Percentiles rank a stretch among this genome's conserved stretches.
Conservation (phyloP, 345 rosid species). For the Salix arbutifolia region DNA sequence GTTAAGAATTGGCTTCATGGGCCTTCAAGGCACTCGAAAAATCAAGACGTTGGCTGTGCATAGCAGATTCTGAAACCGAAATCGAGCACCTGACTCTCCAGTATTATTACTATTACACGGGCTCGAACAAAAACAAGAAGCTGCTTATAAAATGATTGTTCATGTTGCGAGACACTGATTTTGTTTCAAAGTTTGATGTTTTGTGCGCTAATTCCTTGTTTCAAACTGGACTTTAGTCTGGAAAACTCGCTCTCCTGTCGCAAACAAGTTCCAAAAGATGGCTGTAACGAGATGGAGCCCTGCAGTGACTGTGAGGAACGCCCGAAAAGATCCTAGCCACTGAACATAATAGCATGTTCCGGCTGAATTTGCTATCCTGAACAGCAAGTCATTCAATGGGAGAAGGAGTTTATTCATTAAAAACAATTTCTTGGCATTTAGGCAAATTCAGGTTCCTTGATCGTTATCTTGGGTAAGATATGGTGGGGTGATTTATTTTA, state of each 20-base stretch:
- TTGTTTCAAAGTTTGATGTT: no score
- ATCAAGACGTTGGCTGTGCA: background rate
- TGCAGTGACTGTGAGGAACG: conserved; percentile 74
- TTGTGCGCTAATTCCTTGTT: background rate
- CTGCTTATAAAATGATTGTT: background rate
- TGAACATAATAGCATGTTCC: conserved; percentile 88
- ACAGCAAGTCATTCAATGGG: background rate
- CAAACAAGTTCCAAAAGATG: conserved; percentile 62
- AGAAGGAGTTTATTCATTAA: no score
- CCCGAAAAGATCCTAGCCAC: conserved; percentile 89
- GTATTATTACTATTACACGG: no score
- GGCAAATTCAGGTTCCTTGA: no score
- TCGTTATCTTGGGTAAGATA: no score
- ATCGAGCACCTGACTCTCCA: background rate
- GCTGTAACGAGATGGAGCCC: conserved; percentile 66
- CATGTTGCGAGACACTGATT: background rate
- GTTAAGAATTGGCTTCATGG: no score
- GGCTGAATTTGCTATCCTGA: conserved; percentile 80
- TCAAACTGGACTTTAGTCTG: conserved; percentile 6
- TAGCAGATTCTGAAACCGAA: background rate
- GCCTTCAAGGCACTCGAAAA: background rate
- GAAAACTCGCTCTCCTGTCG: conserved; percentile 86
- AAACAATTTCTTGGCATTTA: no score
- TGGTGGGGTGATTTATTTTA: no score
- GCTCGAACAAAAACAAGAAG: background rate